Evolutionary conservation across 1,139 yeast species (phyloP), one percentile per base, ranked within the genome.

Genomic region (Pichia sp.): DNA sequence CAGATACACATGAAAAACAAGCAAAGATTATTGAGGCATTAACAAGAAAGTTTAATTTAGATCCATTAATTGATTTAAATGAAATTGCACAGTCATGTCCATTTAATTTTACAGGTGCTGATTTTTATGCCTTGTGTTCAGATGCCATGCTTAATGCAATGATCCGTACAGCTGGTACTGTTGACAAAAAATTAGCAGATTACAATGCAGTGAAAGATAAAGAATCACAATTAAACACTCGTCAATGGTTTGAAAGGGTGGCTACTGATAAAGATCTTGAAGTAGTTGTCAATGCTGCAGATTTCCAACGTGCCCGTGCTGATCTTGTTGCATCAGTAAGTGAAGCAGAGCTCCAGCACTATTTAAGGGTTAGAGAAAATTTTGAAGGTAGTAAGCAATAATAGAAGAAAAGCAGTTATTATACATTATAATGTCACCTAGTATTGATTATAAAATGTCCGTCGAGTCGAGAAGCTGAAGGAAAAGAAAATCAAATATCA

Each of bases 71-170:
- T 9, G 73, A 83, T 49, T 67, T 90, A 47, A 56, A 60, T 4
- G 57, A 62, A n/a, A 67, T 92, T 35, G 92, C 96, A 0, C 71
- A 74, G 24, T 66, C 68, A 27, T 89, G 97, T 64, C 85, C 96
- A 0, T 89, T 82, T 60, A 89, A 89, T 12, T 90, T 80, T 59
- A 90, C 98, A 0, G 98, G 98, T 55, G 98, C 98, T 4, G 98
- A 92, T 64, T 90, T 92, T 64, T 92, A 92, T 64, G 98, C 98
- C 0, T 69, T 90, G 53, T 87, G 96, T 61, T 83, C 95, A 0
- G 97, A 92, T 63, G 86, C 97, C 0, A 87, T 90, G 94, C 71
- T 89, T 56, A 87, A 87, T 63, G 96, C 97, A 8, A 90, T 92
- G 96, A 84, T 92, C 1, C 70, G 97, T 56, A 81, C 83, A 0